Conservation (phyloP, 2,329 filamentous ascomycete genomes). For the Phialophora expanda region DNA sequence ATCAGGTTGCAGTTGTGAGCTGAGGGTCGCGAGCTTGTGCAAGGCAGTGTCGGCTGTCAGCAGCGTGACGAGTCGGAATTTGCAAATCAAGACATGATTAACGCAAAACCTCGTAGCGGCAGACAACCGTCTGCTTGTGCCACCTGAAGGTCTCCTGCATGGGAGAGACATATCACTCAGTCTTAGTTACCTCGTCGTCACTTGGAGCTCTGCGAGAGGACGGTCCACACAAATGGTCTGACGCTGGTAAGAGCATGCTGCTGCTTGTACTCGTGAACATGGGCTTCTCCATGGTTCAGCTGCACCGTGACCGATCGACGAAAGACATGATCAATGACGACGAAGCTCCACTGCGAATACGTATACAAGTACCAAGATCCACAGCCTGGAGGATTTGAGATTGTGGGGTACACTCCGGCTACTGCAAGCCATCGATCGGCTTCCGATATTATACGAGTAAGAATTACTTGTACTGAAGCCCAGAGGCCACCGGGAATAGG, state of each 20-base stretch:
- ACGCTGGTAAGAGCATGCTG: background rate
- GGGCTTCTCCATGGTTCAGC: background rate
- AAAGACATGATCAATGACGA: background rate
- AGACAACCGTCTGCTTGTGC: slow-evolving; percentile 5
- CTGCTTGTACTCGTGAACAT: no score
- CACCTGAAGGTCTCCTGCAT: background rate
- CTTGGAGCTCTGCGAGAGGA: background rate
- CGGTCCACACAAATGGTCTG: background rate
- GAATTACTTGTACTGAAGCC: background rate
- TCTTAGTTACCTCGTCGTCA: background rate
- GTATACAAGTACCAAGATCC: background rate
- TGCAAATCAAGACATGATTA: slow-evolving; percentile 19
- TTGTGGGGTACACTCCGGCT: background rate
- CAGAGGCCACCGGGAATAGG: background rate
- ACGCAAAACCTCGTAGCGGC: slow-evolving; percentile 15
- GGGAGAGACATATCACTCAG: background rate
- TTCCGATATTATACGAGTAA: background rate
- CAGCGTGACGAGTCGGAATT: slow-evolving; percentile 18
- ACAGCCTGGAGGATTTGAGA: slow-evolving; percentile 1
- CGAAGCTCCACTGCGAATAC: background rate
- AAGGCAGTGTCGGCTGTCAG: slow-evolving; percentile 17
- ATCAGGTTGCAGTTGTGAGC: background rate
- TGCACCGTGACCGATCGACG: background rate
- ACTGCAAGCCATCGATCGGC: slow-evolving; percentile 5
- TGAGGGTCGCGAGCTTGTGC: slow-evolving; percentile 1